phyloP scores from a whole-genome alignment of 345 rosid genomes.

The Citrus sinensis region DVS_A1.0 CM039164.1:25282001-25282500 shows the following conservation, averaged over 20 bases:
- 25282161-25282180: background rate
- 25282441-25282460: background rate
- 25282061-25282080: background rate
- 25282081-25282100: background rate
- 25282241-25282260: background rate
- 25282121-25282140: background rate
- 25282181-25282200: background rate
- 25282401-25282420: conserved; percentile 2
- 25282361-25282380: conserved; percentile 30
- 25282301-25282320: conserved; percentile 31
- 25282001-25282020: background rate
- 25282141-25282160: background rate
- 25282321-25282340: conserved; percentile 74
- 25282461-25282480: conserved; percentile 4
- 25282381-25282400: conserved; percentile 2
- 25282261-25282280: conserved; percentile 74
- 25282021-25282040: background rate
- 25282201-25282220: background rate
- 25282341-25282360: conserved; percentile 48
- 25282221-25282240: background rate
- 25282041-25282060: background rate
- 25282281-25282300: conserved; percentile 50
- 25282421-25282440: background rate
- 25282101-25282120: background rate
- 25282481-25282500: conserved; percentile 63